These are phyloP conservation scores for Gryganskiella cystojenkinii DNA, from an alignment of 192 early-diverging fungal species.

Conservation along the genomic window DNA sequence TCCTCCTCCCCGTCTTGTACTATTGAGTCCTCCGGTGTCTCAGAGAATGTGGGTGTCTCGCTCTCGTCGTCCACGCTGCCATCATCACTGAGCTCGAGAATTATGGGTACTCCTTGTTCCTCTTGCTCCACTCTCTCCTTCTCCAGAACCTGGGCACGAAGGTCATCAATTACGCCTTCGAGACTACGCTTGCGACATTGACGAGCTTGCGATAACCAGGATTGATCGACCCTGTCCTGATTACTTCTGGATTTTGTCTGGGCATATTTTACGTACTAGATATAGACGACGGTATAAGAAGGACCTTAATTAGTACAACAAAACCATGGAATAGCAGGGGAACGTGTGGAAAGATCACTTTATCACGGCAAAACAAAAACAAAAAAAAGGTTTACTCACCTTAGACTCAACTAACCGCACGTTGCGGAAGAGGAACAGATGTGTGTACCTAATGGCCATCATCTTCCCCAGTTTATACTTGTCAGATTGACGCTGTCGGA, in stretches of 20 bases:
- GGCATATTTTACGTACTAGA: slow-evolving; percentile 48
- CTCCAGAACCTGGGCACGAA: slow-evolving; percentile 9
- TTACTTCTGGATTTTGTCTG: slow-evolving; percentile 47
- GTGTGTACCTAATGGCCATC: slow-evolving; percentile 33
- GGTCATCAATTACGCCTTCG: slow-evolving; percentile 35
- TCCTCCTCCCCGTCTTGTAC: slow-evolving; percentile 31
- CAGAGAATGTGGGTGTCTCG: not conserved
- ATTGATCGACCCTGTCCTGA: slow-evolving; percentile 25
- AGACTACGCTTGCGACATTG: slow-evolving; percentile 45
- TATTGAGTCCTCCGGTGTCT: slow-evolving; percentile 20
- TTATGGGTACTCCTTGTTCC: too few relatives aligned
- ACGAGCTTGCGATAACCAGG: slow-evolving; percentile 22
- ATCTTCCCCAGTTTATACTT: slow-evolving; percentile 48
- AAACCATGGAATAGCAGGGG: too few relatives aligned
- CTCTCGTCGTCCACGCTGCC: not conserved
- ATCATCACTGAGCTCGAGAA: slow-evolving; percentile 7
- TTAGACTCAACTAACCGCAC: slow-evolving; percentile 42
- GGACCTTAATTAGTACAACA: too few relatives aligned
- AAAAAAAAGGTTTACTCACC: too few relatives aligned
- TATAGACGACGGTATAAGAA: too few relatives aligned
- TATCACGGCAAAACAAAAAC: too few relatives aligned
- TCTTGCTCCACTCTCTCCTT: slow-evolving; percentile 48
- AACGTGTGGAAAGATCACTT: too few relatives aligned
- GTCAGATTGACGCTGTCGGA: slow-evolving; percentile 41
- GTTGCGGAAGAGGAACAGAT: slow-evolving; percentile 43